Base-by-base conservation (phyloP, 129 eudicot genomes). In the Glebionis coronaria region DNA sequence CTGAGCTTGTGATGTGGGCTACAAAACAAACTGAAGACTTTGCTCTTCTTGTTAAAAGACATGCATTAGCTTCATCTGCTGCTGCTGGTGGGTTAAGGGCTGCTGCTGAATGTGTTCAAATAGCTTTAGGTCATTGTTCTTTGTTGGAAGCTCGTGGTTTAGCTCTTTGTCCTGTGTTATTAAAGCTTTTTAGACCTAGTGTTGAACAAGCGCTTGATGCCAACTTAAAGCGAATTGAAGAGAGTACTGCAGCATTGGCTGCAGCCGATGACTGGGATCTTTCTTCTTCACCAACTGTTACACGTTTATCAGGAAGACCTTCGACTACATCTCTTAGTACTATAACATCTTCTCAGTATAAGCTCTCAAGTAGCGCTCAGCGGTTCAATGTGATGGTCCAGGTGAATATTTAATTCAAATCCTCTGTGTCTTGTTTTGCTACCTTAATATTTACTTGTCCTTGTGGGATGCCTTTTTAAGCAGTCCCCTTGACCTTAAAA, bases 201-300 rank as follows among this genome's bases (percentile, higher is more conserved):
- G 99, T 93, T 69, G 99, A 93, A 82, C 99, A 93, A 76, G 97
- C 99, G 18, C 76, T 93, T 16, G 99, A 89, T 84, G 99, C 99
- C 66, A 89, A 93, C 76, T 56, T 93, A 60, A 93, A 87, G 73
- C 82, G 97, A 27, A 93, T 93, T 64, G 99, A 93, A 72, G 99
- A 93, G 79, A 89, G 95, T 71, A 89, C 97, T 4, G 92, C 99
- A 74, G 99, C 99, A 65, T 78, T 93, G 72, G 95, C 99, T 9
- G 99, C 99, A 44, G 99, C 99, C 69, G 99, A 93, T 81, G 88
- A 87, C 73, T 93, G 99, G 99, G 92, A 89, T 46, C 95, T 93
- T 60, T 82, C 91, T 23, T 68, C 81, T 67, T 78, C 97, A 50
- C 83, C 88, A 54, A 44, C 78, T 73, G 79, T 72, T 44, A 54